A percentile compares a stretch with the other conserved stretches of the same genome.
Evolutionary conservation across 148 eudicot genomes (phyloP).

Genomic region (Cornus florida): DNA sequence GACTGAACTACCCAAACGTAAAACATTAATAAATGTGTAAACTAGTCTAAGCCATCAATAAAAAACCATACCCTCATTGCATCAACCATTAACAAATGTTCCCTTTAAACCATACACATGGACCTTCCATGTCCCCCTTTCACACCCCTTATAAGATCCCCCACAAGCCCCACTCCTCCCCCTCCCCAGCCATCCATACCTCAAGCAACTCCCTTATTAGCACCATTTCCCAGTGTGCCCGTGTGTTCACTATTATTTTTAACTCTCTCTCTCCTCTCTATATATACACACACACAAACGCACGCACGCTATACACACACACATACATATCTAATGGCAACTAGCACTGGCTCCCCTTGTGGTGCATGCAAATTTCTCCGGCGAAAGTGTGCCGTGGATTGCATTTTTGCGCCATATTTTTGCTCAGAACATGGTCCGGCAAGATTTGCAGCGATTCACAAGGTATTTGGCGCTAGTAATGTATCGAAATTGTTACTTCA

Average conservation of each 20-base stretch:
- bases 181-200: not conserved
- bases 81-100: conserved; percentile 64
- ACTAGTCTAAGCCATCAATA: not conserved
- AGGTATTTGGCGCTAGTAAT: conserved; percentile 94
- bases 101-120: conserved; percentile 53
- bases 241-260: conserved; percentile 23
- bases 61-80: conserved; percentile 19
- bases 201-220: not conserved
- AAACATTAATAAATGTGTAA: not conserved
- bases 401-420: conserved; percentile 80
- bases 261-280: not conserved
- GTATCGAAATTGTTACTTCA: conserved; percentile 64
- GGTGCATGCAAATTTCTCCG: conserved; percentile 92
- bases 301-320: too few species aligned
- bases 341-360: conserved; percentile 69
- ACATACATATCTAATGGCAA: conserved; percentile 27
- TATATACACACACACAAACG: too few species aligned
- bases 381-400: conserved; percentile 68
- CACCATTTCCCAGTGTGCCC: conserved; percentile 43
- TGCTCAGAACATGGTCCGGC: conserved; percentile 78
- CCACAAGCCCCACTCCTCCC: conserved; percentile 6
- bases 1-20: not conserved
- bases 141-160: conserved; percentile 24
- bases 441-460: conserved; percentile 79
- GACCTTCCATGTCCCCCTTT: conserved; percentile 40